A percentile compares a stretch with the other conserved stretches of the same genome.
Conservation (phyloP, 148 eudicot species). For the Gaultheria prostrata region DNA sequence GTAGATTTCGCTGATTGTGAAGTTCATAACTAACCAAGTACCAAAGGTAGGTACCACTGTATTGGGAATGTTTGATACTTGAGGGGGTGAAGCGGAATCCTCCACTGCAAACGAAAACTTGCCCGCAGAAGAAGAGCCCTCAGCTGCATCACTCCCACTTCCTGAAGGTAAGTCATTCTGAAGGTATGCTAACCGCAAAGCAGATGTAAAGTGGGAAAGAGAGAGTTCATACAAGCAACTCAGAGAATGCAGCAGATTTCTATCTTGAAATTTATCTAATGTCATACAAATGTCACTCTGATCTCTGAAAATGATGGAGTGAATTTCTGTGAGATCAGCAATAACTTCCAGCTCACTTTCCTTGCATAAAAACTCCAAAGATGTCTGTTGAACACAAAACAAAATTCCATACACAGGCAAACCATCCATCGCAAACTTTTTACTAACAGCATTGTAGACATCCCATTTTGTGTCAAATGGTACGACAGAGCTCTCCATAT, state of each 20-base stretch:
- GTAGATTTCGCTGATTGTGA: slow-evolving; percentile 41
- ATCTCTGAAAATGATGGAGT: slow-evolving; percentile 37
- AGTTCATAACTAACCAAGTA: slow-evolving; percentile 38
- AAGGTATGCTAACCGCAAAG: slow-evolving; percentile 39
- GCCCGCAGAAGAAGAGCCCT: slow-evolving; percentile 32
- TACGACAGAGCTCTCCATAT: slow-evolving; percentile 22
- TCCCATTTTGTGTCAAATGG: slow-evolving; percentile 17
- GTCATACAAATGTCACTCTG: slow-evolving; percentile 34
- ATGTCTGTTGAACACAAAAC: slow-evolving; percentile 39
- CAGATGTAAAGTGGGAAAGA: slow-evolving; percentile 44
- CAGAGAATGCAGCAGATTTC: slow-evolving; percentile 33
- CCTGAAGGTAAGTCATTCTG: slow-evolving; percentile 26
- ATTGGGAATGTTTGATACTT: slow-evolving; percentile 21
- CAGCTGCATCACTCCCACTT: slow-evolving; percentile 22
- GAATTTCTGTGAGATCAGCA: slow-evolving; percentile 40
- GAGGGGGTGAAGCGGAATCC: slow-evolving; percentile 26
- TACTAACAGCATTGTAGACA: slow-evolving; percentile 18
- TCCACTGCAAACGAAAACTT: slow-evolving; percentile 17
- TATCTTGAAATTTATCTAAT: slow-evolving; percentile 33
- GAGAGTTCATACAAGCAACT: slow-evolving; percentile 65
- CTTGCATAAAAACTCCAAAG: slow-evolving; percentile 33
- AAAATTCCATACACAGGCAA: slow-evolving; percentile 52
- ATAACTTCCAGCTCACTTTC: slow-evolving; percentile 42
- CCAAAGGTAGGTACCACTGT: slow-evolving; percentile 26
- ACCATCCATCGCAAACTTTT: slow-evolving; percentile 37